Conservation (phyloP, 352 stramenopile species). For the Achlya hypogyna region DNA sequence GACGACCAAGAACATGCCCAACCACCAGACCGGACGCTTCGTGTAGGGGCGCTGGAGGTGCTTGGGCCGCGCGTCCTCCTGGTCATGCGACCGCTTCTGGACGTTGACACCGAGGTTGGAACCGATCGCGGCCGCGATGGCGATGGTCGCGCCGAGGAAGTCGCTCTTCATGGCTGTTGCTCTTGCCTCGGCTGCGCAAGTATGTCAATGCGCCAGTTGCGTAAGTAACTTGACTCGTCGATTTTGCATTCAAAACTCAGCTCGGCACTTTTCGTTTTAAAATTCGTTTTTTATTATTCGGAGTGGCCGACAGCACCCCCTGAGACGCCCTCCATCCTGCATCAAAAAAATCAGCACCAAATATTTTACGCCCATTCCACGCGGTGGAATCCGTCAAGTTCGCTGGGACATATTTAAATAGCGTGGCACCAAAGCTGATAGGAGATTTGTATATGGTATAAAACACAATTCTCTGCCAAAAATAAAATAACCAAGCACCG, state of each 20-base stretch:
- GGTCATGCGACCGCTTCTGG: slow-evolving; percentile 86
- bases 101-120: slow-evolving; percentile 88
- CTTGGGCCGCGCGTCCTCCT: slow-evolving; percentile 61
- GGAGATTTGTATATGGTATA: neutral
- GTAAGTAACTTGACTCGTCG: slow-evolving; percentile 4
- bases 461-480: neutral
- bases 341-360: neutral
- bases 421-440: neutral
- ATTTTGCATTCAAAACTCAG: too few species aligned
- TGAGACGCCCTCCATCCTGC: too few species aligned
- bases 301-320: too few species aligned
- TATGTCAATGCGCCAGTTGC: slow-evolving; percentile 13
- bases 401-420: neutral
- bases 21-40: slow-evolving; percentile 77
- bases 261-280: neutral
- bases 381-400: too few species aligned
- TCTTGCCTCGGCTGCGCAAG: neutral
- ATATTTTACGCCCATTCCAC: too few species aligned
- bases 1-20: slow-evolving; percentile 82
- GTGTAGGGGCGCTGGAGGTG: slow-evolving; percentile 55
- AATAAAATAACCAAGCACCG: neutral
- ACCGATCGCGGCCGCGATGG: slow-evolving; percentile 56
- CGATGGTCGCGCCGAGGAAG: slow-evolving; percentile 69
- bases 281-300: neutral
- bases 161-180: slow-evolving; percentile 50